Conservation (phyloP, 768 basidiomycete genomes). For the Podaxis rugospora region DNA sequence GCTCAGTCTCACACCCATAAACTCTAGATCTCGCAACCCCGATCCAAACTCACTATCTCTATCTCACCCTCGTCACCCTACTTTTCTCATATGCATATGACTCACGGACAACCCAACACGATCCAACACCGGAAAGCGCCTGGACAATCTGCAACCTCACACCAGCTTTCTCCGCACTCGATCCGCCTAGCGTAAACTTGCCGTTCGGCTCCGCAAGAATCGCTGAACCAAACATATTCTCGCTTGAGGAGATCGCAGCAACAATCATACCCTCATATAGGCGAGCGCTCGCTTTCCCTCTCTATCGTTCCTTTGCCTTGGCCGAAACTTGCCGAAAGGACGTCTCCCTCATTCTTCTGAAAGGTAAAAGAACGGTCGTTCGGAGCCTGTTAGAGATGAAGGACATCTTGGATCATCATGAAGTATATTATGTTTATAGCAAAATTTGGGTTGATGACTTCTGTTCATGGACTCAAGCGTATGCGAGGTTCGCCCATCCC, state of each 20-base stretch:
- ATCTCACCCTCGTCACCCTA: constrained; percentile 64
- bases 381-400: constrained; percentile 72
- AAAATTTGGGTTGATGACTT: constrained; percentile 87
- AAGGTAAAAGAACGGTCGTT: constrained; percentile 58
- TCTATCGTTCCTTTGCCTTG: constrained; percentile 75
- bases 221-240: constrained; percentile 26
- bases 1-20: not conserved
- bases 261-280: constrained; percentile 64
- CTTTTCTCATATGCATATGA: constrained; percentile 85
- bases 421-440: constrained; percentile 85
- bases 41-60: constrained; percentile 54
- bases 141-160: constrained; percentile 78
- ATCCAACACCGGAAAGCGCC: constrained; percentile 84
- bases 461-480: constrained; percentile 72
- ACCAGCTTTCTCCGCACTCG: constrained; percentile 80
- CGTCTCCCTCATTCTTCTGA: constrained; percentile 49
- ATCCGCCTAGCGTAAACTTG: constrained; percentile 31
- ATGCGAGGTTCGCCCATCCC: constrained; percentile 53
- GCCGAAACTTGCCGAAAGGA: constrained; percentile 67
- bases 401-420: constrained; percentile 72
- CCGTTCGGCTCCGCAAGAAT: constrained; percentile 24
- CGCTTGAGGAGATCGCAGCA: constrained; percentile 41
- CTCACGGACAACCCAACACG: constrained; percentile 67
- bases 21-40: constrained; percentile 56
- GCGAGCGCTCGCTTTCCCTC: constrained; percentile 69